Evolutionary conservation across 2,329 filamentous ascomycete genomes (phyloP), one percentile per base, ranked within the genome.

Genomic region (Gliomastix tumulicola): DNA sequence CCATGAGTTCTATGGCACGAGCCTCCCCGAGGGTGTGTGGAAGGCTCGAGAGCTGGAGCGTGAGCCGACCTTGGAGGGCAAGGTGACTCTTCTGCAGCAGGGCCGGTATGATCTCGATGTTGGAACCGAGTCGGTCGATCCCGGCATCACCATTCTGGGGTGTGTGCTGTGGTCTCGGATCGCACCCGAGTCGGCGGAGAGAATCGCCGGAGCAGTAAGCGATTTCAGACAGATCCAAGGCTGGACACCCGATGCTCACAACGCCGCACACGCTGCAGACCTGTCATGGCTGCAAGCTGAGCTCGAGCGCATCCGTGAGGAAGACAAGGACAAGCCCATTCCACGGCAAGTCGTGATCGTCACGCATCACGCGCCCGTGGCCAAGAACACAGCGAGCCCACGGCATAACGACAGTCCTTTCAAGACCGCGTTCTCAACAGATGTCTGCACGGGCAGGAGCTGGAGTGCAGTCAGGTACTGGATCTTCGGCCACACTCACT

Each of bases 131-230:
- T 49, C 57, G 2, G 51, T 52, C 3, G n/a, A n/a, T n/a, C 63
- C 65, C 1, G 49, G 49, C 18, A 36, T 76, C n/a, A 71, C 65
- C 4, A 52, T 80, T 4, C 51, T 80, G 3, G 76, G 76, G 6
- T 78, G 71, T 43, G 76, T 74, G 3, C 57, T 81, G 1, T 78
- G 74, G 69, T 76, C 73, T 2, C 44, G 53, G 0, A 62, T 81
- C 6, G 58, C 68, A 1, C 42, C 57, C 0, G 51, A 61, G 6
- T 55, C 57, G 5, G 53, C 46, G 10, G 49, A 51, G 1, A 46
- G 63, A 5, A 66, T 79, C 12, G 32, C 54, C 19, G 50, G 51
- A 22, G 68, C 59, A 40, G 56, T 79, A 9, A 65, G 62, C 16
- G 76, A 81, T 49, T 79, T 76, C 36, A 55, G 64, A 19, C 61